Base-by-base conservation (phyloP, 2,329 filamentous ascomycete species). In the Fusarium fujikuroi region DNA sequence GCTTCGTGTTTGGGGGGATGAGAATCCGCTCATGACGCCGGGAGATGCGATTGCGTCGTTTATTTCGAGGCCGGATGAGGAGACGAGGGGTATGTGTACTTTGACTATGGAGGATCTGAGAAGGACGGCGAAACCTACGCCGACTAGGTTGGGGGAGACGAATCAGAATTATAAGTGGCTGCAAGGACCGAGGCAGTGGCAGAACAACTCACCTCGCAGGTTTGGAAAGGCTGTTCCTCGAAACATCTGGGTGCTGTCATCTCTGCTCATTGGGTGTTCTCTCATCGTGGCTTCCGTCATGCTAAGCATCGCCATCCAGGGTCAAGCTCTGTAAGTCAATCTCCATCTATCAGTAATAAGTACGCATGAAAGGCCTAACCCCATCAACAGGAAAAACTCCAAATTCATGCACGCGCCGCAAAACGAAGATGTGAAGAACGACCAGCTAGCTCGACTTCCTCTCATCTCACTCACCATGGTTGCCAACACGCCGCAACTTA, bases 41-140 rank as follows among this genome's bases (percentile, higher is more conserved):
- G 73, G 73, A 19, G 73, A 75, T 46, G 73, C 73, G 1, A 71
- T 75, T 2, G 69, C 70, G 21, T 75, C 73, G 5, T 75, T 75
- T 8, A 65, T 75, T 1, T 39, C 59, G 2, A 73, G 11, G 0
- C 69, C 66, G 1, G 67, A 73, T 36, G 47, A 73, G 4, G 63
- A 73, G 43, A 75, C 73, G 9, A 63, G 34, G 6, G 70, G 57
- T 0, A 75, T 75, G 72, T 75, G 72, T 28, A 61, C 64, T 0
- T 18, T 74, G 9, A 70, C 54, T 3, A 25, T 63, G 37, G 21
- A 28, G 3, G 72, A 74, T 30, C 8, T 74, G 1, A 73, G 50
- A 9, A 62, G 25, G 19, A 25, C 21, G 5, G 21, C 36, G 2
- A 59, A 39, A 3, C 39, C 23, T 2, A n/a, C 46, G 0, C 21